Percentiles rank a stretch among this genome's conserved stretches.
Evolutionary conservation across 352 stramenopile genomes (phyloP).

Genomic region (Phytophthora hybrid): DNA sequence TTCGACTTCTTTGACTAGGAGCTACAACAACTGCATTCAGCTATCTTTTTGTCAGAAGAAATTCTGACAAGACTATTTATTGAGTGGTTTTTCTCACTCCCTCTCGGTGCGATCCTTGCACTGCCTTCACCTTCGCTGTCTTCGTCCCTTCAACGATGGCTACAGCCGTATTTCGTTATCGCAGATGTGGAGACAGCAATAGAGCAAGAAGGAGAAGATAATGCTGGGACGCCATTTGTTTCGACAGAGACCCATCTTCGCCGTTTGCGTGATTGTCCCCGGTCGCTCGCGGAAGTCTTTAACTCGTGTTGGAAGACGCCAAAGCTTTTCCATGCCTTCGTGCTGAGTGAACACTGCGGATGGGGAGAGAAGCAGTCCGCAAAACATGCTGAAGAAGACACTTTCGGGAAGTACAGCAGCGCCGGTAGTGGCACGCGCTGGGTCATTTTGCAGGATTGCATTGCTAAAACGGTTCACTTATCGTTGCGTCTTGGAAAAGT

Average conservation of each 20-base stretch:
- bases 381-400: constrained; percentile 76
- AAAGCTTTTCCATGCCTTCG: constrained; percentile 77
- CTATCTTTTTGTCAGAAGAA: constrained; percentile 63
- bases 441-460: constrained; percentile 74
- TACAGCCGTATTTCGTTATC: constrained; percentile 66
- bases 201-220: constrained; percentile 42
- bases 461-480: constrained; percentile 80
- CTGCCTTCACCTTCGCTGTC: constrained; percentile 71
- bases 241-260: constrained; percentile 40
- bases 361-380: constrained; percentile 74
- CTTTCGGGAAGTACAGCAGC: constrained; percentile 72
- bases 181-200: constrained; percentile 45
- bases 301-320: constrained; percentile 64
- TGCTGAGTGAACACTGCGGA: constrained; percentile 71
- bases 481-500: constrained; percentile 72
- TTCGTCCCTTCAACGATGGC: constrained; percentile 82
- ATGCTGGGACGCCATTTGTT: constrained; percentile 31
- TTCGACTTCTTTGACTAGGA: constrained; percentile 46
- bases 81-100: constrained; percentile 86
- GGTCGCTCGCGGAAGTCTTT: constrained; percentile 59
- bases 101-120: constrained; percentile 61
- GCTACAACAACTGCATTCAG: constrained; percentile 65
- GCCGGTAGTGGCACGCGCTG: constrained; percentile 69
- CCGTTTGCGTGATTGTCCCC: constrained; percentile 50
- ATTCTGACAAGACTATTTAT: constrained; percentile 72